A percentile compares a stretch with the other conserved stretches of the same genome.
Conservation (phyloP, 2,329 filamentous ascomycete species). For the Xylariaceae sp. region DNA sequence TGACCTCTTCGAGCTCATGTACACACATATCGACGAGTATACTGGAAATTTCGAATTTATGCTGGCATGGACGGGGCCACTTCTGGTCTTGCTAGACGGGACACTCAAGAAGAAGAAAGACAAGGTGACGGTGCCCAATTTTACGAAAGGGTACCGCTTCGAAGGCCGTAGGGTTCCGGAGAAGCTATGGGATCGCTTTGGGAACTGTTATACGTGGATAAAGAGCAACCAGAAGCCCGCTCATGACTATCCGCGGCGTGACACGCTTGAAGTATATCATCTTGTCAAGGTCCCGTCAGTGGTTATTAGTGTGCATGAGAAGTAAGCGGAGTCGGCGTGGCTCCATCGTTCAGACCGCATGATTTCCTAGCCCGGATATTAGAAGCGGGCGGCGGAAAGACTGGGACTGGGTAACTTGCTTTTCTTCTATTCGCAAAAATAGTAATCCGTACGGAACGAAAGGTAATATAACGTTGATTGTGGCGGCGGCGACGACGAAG, state of each 20-base stretch:
- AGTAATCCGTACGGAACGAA: no score
- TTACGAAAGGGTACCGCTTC: no score
- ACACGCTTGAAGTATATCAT: slow-evolving; percentile 7
- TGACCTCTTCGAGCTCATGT: slow-evolving; percentile 18
- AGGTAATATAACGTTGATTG: neutral
- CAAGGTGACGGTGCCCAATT: neutral
- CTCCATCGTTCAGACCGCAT: slow-evolving; percentile 23
- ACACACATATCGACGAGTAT: slow-evolving; percentile 1
- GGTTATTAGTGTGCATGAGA: slow-evolving; percentile 17
- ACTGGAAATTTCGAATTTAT: no score
- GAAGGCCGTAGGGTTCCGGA: neutral
- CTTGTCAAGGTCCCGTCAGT: slow-evolving; percentile 28
- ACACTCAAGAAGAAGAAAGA: neutral
- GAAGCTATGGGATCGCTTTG: slow-evolving; percentile 29
- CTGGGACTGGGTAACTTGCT: no score
- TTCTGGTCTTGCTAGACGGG: slow-evolving; percentile 25
- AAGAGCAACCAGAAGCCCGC: slow-evolving; percentile 10
- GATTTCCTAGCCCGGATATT: no score
- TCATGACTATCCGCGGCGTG: neutral
- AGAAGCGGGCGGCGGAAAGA: no score
- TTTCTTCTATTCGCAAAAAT: no score
- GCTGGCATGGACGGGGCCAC: neutral
- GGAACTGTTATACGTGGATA: slow-evolving; percentile 26
- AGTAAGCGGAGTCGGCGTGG: slow-evolving; percentile 27
- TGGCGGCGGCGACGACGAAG: neutral